Evolutionary conservation across 1,139 yeast species (phyloP).

Genomic region (Lodderomyces parapsilosis): DNA sequence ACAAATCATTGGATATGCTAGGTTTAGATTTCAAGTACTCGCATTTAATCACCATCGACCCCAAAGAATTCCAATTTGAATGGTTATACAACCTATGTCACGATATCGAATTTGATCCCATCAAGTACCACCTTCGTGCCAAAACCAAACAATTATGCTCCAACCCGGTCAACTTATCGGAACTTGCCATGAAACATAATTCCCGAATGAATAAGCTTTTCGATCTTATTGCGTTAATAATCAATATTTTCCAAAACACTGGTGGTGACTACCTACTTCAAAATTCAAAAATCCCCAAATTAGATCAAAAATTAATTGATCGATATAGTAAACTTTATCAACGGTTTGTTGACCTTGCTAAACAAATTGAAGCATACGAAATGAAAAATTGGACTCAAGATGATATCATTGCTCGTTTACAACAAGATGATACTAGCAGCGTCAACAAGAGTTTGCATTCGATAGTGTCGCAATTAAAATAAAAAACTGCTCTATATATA

Average conservation of each 20-base stretch:
- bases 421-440: slow-evolving; percentile 12
- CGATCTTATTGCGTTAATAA: slow-evolving; percentile 27
- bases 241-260: slow-evolving; percentile 32
- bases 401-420: slow-evolving; percentile 39
- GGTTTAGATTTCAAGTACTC: slow-evolving; percentile 23
- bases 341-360: slow-evolving; percentile 22
- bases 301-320: slow-evolving; percentile 25
- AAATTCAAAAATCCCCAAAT: slow-evolving; percentile 45
- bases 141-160: slow-evolving; percentile 37
- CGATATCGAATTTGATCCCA: slow-evolving; percentile 48
- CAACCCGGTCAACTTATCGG: slow-evolving; percentile 34
- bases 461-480: slow-evolving; percentile 4
- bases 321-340: slow-evolving; percentile 23
- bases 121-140: slow-evolving; percentile 50
- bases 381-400: slow-evolving; percentile 40
- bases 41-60: slow-evolving; percentile 23
- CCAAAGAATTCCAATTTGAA: slow-evolving; percentile 21
- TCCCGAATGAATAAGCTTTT: slow-evolving; percentile 26
- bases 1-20: slow-evolving; percentile 38
- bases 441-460: neutral
- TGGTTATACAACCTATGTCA: slow-evolving; percentile 44
- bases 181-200: slow-evolving; percentile 28
- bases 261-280: slow-evolving; percentile 39
- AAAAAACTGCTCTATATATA: neutral
- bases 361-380: slow-evolving; percentile 31